These are phyloP conservation scores for Periconia digitata DNA, from an alignment of 2,329 filamentous ascomycete species.

Conservation along the genomic window DNA sequence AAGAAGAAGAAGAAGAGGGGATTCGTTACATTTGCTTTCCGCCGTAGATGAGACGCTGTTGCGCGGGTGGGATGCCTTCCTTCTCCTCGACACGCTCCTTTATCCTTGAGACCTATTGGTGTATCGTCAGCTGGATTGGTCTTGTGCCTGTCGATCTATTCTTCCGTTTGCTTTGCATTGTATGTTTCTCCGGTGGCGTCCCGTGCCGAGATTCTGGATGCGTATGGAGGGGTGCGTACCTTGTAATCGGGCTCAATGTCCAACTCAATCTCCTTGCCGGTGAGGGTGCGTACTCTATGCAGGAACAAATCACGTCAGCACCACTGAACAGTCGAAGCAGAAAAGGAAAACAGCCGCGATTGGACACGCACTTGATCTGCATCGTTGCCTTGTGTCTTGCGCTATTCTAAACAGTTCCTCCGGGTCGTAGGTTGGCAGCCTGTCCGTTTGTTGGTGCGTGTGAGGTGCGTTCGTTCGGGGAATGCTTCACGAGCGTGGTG, in stretches of 20 bases:
- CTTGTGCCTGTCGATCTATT: background rate
- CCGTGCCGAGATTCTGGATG: background rate
- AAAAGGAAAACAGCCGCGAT: too few relatives aligned
- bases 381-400: constrained; percentile 21
- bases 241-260: constrained; percentile 95
- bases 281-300: constrained; percentile 88
- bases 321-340: too few relatives aligned
- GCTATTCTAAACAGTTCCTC: background rate
- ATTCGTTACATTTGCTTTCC: constrained; percentile 92
- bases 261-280: constrained; percentile 98
- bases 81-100: constrained; percentile 99
- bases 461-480: background rate
- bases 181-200: background rate
- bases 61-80: constrained; percentile 94
- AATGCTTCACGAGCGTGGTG: too few relatives aligned
- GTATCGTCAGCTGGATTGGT: constrained; percentile 11
- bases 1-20: background rate
- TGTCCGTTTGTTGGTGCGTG: background rate
- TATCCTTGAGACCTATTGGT: constrained; percentile 78
- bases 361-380: constrained; percentile 40
- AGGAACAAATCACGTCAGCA: constrained; percentile 13
- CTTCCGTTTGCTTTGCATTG: background rate
- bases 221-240: constrained; percentile 53
- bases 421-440: background rate
- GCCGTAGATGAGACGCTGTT: constrained; percentile 93